Base-by-base conservation (phyloP, 202 grass and related monocot genomes). In the Bolboschoenoplectus hybrid region DNA sequence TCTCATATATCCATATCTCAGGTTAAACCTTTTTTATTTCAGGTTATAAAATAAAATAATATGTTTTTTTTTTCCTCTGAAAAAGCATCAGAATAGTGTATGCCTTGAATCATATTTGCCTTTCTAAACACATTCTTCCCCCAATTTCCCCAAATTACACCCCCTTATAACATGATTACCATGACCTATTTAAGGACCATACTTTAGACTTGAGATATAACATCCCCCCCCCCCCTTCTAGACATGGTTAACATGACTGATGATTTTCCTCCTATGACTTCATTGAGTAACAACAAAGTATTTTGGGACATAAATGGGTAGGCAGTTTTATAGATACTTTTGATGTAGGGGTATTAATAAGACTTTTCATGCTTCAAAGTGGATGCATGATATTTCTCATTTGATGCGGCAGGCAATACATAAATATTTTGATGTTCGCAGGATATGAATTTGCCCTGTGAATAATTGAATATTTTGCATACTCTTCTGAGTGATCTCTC, bases 1-100 rank as follows among this genome's bases (percentile, higher is more conserved):
- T 98, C 83, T 98, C 96, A 12, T 98, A 95, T 14, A 50, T 90
- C 88, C 93, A 98, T 92, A 85, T 98, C 66, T 98, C 96, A 93
- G 93, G 96, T 98, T 89, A 81, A 71, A 63, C 41, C 69, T 92
- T 26, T 26, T 74, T 83, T 84, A 41, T 79, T 40, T 57, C 74
- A 79, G 34, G 6, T 79, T 57, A 58, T 17, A 35, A 35, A 52
- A 40, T 79, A 9, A 56, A 70, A 70, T 0, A 45, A n/a, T n/a
- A n/a, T n/a, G n/a, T n/a, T n/a, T n/a, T 7, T n/a, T 7, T 70
- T 6, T 16, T 70, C 1, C 9, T 5, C 13, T 43, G 1, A 19
- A 57, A 75, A 79, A 34, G 1, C 17, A 77, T 55, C 51, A 9
- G 52, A 57, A 57, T 39, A 3, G 12, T 79, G 50, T 3, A 16